Percentiles rank a stretch among this genome's conserved stretches.
phyloP scores from a whole-genome alignment of 2,329 filamentous ascomycete genomes.

The Colletotrichum horii region DNA sequence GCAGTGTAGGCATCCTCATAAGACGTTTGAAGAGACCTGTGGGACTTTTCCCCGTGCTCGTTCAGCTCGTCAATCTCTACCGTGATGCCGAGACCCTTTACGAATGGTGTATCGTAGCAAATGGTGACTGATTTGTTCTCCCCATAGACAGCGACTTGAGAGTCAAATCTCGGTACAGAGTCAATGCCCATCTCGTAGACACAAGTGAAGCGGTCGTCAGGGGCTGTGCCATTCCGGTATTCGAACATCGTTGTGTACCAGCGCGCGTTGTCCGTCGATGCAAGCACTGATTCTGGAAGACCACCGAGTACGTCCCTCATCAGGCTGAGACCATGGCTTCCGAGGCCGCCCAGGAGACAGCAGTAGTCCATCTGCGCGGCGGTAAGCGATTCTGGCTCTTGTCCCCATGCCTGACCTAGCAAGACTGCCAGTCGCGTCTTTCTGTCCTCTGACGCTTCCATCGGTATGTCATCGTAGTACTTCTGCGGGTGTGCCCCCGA shows the following conservation, averaged over 20 bases:
- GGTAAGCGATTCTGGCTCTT: slow-evolving; percentile 30
- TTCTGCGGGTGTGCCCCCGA: slow-evolving; percentile 26
- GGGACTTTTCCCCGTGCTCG: slow-evolving; percentile 37
- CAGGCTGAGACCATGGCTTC: slow-evolving; percentile 57
- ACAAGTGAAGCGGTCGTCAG: neutral
- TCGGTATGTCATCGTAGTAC: neutral
- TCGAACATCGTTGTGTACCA: neutral
- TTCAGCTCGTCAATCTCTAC: slow-evolving; percentile 37
- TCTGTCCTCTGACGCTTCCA: neutral
- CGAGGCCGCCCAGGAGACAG: slow-evolving; percentile 51
- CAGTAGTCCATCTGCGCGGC: slow-evolving; percentile 35
- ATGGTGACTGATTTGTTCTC: slow-evolving; percentile 50
- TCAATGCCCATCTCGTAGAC: slow-evolving; percentile 59
- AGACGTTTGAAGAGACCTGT: slow-evolving; percentile 32
- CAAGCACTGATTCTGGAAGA: neutral
- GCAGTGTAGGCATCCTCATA: slow-evolving; percentile 32
- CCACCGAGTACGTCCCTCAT: slow-evolving; percentile 51
- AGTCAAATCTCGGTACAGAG: slow-evolving; percentile 50
- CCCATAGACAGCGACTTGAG: slow-evolving; percentile 50
- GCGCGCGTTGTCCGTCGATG: neutral
- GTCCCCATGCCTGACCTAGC: neutral
- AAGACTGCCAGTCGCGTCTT: neutral
- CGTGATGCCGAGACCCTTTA: slow-evolving; percentile 49
- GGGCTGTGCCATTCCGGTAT: neutral
- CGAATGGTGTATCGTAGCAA: slow-evolving; percentile 54